Evolutionary conservation across 129 eudicot species (phyloP).

Genomic region (Dittrichia graveolens): DNA sequence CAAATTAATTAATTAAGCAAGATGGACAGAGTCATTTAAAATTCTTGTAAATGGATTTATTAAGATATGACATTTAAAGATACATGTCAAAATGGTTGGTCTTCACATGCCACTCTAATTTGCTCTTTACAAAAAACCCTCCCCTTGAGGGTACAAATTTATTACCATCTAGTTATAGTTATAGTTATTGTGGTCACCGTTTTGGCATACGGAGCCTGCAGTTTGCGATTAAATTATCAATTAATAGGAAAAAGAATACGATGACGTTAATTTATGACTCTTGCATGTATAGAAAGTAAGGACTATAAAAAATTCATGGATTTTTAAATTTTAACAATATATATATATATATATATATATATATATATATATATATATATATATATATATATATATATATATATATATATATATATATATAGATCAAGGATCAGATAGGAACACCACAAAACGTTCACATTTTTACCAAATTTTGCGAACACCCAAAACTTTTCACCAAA

Average conservation of each 20-base stretch:
- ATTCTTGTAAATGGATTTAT: background rate
- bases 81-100: constrained; percentile 24
- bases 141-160: constrained; percentile 26
- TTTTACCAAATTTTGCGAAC: too few relatives aligned
- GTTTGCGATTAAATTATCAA: background rate
- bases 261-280: too few relatives aligned
- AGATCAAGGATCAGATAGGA: too few relatives aligned
- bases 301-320: too few relatives aligned
- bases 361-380: too few relatives aligned
- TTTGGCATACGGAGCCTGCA: constrained; percentile 1
- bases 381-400: too few relatives aligned
- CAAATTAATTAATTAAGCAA: background rate
- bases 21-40: background rate
- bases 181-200: constrained; percentile 26
- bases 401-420: too few relatives aligned
- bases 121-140: constrained; percentile 1
- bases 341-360: too few relatives aligned
- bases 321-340: too few relatives aligned
- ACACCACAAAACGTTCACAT: too few relatives aligned
- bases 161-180: constrained; percentile 24
- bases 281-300: too few relatives aligned
- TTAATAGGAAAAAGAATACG: background rate
- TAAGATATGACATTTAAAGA: constrained; percentile 7
- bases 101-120: constrained; percentile 12
- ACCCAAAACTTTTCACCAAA: too few relatives aligned